phyloP scores from a whole-genome alignment of 1,284 basidiomycete species.

The Trametes polyzona region DNA sequence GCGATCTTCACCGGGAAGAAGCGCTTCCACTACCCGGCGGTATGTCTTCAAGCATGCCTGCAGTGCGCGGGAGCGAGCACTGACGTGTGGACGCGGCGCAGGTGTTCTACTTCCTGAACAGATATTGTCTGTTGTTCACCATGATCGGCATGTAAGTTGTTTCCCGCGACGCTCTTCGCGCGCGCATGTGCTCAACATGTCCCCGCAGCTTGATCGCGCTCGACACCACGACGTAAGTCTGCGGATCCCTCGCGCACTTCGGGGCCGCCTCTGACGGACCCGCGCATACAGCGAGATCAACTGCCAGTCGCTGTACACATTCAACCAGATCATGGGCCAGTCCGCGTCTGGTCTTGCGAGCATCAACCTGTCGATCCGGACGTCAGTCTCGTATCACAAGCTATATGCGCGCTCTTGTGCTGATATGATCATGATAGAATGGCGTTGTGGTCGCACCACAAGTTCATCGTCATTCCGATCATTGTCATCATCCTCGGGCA shows the following conservation, averaged over 20 bases:
- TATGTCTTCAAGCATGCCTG: slow-evolving; percentile 17
- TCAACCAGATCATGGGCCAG: slow-evolving; percentile 72
- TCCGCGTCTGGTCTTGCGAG: slow-evolving; percentile 75
- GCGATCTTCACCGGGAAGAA: slow-evolving; percentile 62
- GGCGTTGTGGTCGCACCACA: slow-evolving; percentile 69
- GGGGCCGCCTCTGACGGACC: neutral
- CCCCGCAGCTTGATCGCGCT: slow-evolving; percentile 53
- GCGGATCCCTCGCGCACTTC: neutral
- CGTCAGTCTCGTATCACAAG: slow-evolving; percentile 47
- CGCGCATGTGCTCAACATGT: neutral
- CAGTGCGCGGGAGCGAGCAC: no score
- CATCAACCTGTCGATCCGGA: slow-evolving; percentile 78
- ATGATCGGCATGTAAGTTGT: slow-evolving; percentile 64
- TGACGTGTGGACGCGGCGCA: no score
- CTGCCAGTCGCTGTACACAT: slow-evolving; percentile 74
- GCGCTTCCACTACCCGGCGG: slow-evolving; percentile 52
- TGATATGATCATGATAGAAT: slow-evolving; percentile 47
- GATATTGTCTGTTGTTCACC: slow-evolving; percentile 69
- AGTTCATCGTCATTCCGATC: slow-evolving; percentile 57
- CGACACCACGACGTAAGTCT: slow-evolving; percentile 55
- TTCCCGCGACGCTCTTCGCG: neutral
- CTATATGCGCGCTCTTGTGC: neutral
- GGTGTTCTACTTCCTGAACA: slow-evolving; percentile 76
- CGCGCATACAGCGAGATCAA: slow-evolving; percentile 50
- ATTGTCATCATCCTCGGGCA: slow-evolving; percentile 69